phyloP scores from a whole-genome alignment of 1,139 yeast species.

The Debaryomyces nepalensis region DNA sequence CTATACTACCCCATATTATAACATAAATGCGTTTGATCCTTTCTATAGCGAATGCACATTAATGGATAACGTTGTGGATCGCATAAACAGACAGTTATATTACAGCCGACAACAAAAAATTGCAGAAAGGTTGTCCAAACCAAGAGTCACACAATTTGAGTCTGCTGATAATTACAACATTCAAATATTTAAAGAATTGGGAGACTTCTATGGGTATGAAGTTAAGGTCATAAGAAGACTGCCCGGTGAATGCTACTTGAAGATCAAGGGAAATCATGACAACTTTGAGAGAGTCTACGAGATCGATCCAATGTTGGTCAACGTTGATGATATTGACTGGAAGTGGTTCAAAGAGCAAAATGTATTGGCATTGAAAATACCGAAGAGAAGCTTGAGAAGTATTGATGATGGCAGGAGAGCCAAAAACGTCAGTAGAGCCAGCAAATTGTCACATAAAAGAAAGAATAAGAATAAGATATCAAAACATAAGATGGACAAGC shows the following conservation, averaged over 20 bases:
- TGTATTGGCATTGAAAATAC: slow-evolving; percentile 46
- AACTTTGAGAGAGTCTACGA: slow-evolving; percentile 39
- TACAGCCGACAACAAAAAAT: neutral
- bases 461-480: slow-evolving; percentile 9
- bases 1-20: slow-evolving; percentile 1
- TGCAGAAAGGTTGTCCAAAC: neutral
- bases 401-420: slow-evolving; percentile 1
- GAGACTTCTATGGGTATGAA: slow-evolving; percentile 45
- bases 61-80: slow-evolving; percentile 2
- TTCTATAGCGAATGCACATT: neutral
- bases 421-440: slow-evolving; percentile 13
- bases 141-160: slow-evolving; percentile 37
- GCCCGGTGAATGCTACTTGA: slow-evolving; percentile 29
- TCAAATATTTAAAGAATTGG: slow-evolving; percentile 42
- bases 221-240: slow-evolving; percentile 36
- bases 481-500: slow-evolving; percentile 4
- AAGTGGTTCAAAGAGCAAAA: slow-evolving; percentile 37
- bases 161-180: slow-evolving; percentile 43
- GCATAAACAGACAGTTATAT: neutral
- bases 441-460: slow-evolving; percentile 3
- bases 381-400: slow-evolving; percentile 29
- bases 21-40: neutral
- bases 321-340: slow-evolving; percentile 41
- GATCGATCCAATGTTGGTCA: slow-evolving; percentile 39
- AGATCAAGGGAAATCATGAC: slow-evolving; percentile 37